These are phyloP conservation scores for Lactifluus subvellereus DNA, from an alignment of 768 basidiomycete species.

Conservation along the genomic window DNA sequence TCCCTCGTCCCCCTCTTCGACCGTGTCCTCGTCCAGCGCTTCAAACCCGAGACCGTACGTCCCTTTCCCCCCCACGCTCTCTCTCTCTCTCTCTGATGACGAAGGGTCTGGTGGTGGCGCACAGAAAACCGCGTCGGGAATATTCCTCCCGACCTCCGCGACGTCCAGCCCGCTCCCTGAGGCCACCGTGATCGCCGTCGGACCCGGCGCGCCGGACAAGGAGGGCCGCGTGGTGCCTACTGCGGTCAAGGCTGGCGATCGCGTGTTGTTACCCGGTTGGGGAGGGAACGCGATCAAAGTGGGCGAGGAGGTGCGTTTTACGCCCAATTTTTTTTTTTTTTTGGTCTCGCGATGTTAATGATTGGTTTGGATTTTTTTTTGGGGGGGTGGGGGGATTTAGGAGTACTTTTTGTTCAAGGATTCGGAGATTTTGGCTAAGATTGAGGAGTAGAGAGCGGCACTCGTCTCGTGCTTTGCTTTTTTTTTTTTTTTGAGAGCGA, in stretches of 20 bases:
- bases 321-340: not conserved
- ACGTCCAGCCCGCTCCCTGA: constrained; percentile 87
- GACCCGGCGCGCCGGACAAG: constrained; percentile 90
- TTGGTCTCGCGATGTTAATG: not conserved
- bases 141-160: constrained; percentile 91
- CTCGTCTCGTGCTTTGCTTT: too few species aligned
- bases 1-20: constrained; percentile 87
- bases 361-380: not conserved
- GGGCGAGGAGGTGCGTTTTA: constrained; percentile 78
- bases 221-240: constrained; percentile 71
- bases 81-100: not conserved
- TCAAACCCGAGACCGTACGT: constrained; percentile 92
- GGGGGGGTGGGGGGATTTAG: constrained; percentile 36
- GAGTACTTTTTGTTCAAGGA: constrained; percentile 96
- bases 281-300: constrained; percentile 95
- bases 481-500: not conserved
- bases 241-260: constrained; percentile 81
- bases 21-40: constrained; percentile 94
- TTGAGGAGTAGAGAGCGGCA: constrained; percentile 63
- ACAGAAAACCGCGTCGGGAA: constrained; percentile 96
- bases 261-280: constrained; percentile 92
- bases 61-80: not conserved
- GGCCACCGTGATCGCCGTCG: constrained; percentile 92
- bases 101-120: not conserved
- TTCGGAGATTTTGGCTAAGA: constrained; percentile 92